Percentiles rank a stretch among this genome's conserved stretches.
Evolutionary conservation across 371 early-diverging fungal genomes (phyloP).

Genomic region (Chytridiales sp.): DNA sequence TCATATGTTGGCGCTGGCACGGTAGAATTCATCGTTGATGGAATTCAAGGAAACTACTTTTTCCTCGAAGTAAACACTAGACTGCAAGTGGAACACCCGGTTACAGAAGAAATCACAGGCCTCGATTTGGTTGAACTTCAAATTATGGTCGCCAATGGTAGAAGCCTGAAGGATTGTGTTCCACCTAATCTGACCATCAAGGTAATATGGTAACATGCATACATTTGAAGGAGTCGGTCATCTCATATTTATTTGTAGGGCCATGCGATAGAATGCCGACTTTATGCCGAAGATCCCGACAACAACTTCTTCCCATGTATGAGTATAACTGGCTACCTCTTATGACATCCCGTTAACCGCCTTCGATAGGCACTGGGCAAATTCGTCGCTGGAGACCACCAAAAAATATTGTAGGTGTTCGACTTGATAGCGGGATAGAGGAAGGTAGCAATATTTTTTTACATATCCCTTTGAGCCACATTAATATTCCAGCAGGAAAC

Average conservation of each 20-base stretch:
- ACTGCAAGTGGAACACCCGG: slow-evolving; percentile 44
- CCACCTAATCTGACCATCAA: slow-evolving; percentile 62
- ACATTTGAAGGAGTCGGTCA: no score
- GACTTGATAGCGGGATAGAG: slow-evolving; percentile 26
- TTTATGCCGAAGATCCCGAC: slow-evolving; percentile 75
- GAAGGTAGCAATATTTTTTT: no score
- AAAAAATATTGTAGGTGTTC: slow-evolving; percentile 20
- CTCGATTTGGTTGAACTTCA: slow-evolving; percentile 88
- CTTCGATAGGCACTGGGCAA: slow-evolving; percentile 30
- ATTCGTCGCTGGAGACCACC: slow-evolving; percentile 12
- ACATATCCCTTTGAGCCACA: no score
- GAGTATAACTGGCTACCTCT: slow-evolving; percentile 36
- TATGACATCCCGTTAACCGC: slow-evolving; percentile 68
- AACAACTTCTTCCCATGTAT: slow-evolving; percentile 40
- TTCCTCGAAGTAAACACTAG: slow-evolving; percentile 89
- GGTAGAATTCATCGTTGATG: slow-evolving; percentile 89
- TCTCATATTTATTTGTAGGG: slow-evolving; percentile 2
- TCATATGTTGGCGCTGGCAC: slow-evolving; percentile 88
- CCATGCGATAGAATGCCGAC: slow-evolving; percentile 85
- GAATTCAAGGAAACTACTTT: slow-evolving; percentile 74
- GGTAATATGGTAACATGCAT: no score
- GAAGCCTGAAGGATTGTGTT: slow-evolving; percentile 47
- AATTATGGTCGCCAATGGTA: slow-evolving; percentile 83
- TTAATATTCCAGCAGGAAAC: no score
- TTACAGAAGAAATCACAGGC: slow-evolving; percentile 84